Evolutionary conservation across 306 rosid genomes (phyloP).

Genomic region (Ceratonia siliqua): DNA sequence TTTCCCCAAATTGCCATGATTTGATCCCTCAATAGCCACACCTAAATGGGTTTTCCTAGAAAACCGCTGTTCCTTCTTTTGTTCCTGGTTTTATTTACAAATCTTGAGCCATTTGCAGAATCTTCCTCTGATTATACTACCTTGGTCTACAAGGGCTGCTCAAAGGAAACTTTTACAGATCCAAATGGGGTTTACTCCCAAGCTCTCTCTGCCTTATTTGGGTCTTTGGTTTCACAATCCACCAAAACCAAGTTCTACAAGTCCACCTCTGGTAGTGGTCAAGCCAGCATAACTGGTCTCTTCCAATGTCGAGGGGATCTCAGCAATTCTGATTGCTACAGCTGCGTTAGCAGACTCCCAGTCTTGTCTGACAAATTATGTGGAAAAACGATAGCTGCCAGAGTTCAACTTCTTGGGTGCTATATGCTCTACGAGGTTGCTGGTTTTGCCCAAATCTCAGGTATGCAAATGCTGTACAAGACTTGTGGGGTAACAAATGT

Average conservation of each 20-base stretch:
- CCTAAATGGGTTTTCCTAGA: constrained; percentile 63
- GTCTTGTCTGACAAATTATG: constrained; percentile 58
- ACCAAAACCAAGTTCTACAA: constrained; percentile 74
- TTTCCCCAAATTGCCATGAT: constrained; percentile 48
- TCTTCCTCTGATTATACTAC: constrained; percentile 69
- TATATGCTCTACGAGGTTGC: constrained; percentile 76
- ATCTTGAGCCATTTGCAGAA: constrained; percentile 41
- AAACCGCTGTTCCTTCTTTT: constrained; percentile 41
- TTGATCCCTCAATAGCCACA: constrained; percentile 40
- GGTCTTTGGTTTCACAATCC: constrained; percentile 72
- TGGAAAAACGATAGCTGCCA: constrained; percentile 74
- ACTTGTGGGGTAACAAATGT: constrained; percentile 66
- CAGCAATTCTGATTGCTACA: constrained; percentile 67
- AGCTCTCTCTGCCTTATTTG: constrained; percentile 74
- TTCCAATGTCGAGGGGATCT: constrained; percentile 96
- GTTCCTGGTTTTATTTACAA: constrained; percentile 37
- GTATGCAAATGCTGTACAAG: constrained; percentile 78
- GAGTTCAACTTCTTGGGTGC: constrained; percentile 86
- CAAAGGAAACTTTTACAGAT: constrained; percentile 79
- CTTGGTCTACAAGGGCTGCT: constrained; percentile 87
- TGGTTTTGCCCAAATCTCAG: constrained; percentile 84
- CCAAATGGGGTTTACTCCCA: constrained; percentile 85
- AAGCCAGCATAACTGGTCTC: constrained; percentile 64
- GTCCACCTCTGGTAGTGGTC: constrained; percentile 66
- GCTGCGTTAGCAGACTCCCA: constrained; percentile 79